Base-by-base conservation (phyloP, 2,329 filamentous ascomycete species). In the Fusarium subglutinans region DNA sequence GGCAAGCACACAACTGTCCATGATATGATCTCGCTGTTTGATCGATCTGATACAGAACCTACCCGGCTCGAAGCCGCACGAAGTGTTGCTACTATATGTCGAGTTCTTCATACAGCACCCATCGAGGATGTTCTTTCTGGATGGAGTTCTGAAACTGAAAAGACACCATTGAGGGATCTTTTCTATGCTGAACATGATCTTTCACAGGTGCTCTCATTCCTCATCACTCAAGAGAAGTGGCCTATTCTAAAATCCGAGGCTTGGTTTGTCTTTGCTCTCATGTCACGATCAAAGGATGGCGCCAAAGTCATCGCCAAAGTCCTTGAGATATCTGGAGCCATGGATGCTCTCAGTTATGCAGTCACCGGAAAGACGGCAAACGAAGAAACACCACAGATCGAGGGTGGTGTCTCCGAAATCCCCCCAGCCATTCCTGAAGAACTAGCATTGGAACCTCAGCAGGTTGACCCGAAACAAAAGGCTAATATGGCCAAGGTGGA, bases 251-350 rank as follows among this genome's bases (percentile, higher is more conserved):
- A 88, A 24, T 90, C 89, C 44, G 90, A 92, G 77, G 85, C 87
- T 6, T 89, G 90, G 86, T 91, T 92, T 70, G 86, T 90, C 11
- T 84, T 91, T 58, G 90, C 90, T 6, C 84, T 92, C 40, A 88
- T 91, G 85, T 86, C 86, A 45, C 85, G 89, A 35, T 85, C 86
- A 4, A 63, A 77, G 4, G 86, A 88, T 41, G 89, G 89, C 13
- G 86, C 87, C 5, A 75, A 79, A 5, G 80, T 87, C 17, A 84
- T 89, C 24, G 74, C 83, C 14, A 80, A 82, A 18, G 79, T 86
- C 3, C 79, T 90, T 50, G 78, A 83, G 15, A 80, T 84, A 2
- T 77, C 82, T 1, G 83, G 83, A n/a, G 83, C 86, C 2, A 83
- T 85, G 56, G 79, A 81, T 35, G 82, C 83, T 4, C 81, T 91